phyloP scores from a whole-genome alignment of 2,329 filamentous ascomycete genomes.

The Drechslerella dactyloides region DNA sequence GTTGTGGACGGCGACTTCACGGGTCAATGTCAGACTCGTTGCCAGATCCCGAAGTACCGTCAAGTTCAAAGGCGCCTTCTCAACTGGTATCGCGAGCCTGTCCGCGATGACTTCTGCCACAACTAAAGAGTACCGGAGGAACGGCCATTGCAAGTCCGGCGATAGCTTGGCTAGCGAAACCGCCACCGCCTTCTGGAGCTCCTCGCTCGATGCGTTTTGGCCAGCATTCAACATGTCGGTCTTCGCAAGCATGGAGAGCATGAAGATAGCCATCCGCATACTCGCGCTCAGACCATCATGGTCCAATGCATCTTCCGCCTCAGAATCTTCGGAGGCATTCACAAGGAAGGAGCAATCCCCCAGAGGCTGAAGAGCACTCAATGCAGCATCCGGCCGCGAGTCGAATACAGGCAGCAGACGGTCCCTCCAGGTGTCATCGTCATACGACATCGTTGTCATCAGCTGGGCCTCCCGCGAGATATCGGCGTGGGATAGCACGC shows the following conservation, averaged over 20 bases:
- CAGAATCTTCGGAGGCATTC: conserved; percentile 50
- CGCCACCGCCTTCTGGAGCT: conserved; percentile 18
- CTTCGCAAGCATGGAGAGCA: conserved; percentile 34
- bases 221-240: conserved; percentile 10
- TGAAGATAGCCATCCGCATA: conserved; percentile 46
- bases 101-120: conserved; percentile 35
- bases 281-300: conserved; percentile 18
- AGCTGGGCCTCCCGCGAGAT: conserved; percentile 37
- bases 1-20: conserved; percentile 26
- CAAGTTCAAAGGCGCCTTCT: conserved; percentile 22
- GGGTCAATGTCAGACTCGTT: conserved; percentile 19
- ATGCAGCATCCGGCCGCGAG: conserved; percentile 62
- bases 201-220: background rate
- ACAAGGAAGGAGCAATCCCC: conserved; percentile 74
- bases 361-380: conserved; percentile 76
- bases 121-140: conserved; percentile 41
- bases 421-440: conserved; percentile 52
- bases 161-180: conserved; percentile 28
- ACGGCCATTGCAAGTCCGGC: conserved; percentile 34
- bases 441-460: conserved; percentile 47
- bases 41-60: conserved; percentile 19
- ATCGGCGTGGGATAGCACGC: conserved; percentile 34
- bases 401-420: conserved; percentile 45
- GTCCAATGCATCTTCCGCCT: conserved; percentile 20
- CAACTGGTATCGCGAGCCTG: conserved; percentile 30